phyloP scores from a whole-genome alignment of 192 early-diverging fungal genomes.

The Coemansia sp. region DNA sequence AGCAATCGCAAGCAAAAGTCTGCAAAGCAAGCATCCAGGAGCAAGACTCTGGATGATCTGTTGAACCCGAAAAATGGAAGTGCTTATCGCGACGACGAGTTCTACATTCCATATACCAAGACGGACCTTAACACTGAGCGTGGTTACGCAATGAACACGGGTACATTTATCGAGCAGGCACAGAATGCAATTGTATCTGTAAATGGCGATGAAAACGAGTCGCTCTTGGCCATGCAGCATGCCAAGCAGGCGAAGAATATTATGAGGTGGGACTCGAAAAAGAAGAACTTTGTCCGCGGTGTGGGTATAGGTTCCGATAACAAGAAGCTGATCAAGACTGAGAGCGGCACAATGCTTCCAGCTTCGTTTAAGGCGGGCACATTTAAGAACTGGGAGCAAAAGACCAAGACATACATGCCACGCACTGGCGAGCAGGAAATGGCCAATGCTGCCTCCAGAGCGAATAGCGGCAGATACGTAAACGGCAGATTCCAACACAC shows the following conservation, averaged over 20 bases:
- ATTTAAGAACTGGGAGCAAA: slow-evolving; percentile 90
- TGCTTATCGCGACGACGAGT: slow-evolving; percentile 69
- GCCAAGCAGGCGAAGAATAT: slow-evolving; percentile 49
- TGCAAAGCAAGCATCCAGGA: neutral
- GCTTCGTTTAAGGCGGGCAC: slow-evolving; percentile 85
- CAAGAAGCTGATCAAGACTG: slow-evolving; percentile 90
- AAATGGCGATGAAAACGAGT: slow-evolving; percentile 77
- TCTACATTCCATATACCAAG: slow-evolving; percentile 86
- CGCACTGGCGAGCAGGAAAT: slow-evolving; percentile 86
- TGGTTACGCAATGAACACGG: slow-evolving; percentile 70
- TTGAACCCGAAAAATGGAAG: slow-evolving; percentile 29
- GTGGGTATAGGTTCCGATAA: slow-evolving; percentile 88
- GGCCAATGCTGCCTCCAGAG: slow-evolving; percentile 22
- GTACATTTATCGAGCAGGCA: slow-evolving; percentile 81
- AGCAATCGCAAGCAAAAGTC: slow-evolving; percentile 5
- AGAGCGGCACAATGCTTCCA: slow-evolving; percentile 84
- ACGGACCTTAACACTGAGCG: slow-evolving; percentile 84
- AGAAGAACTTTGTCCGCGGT: slow-evolving; percentile 86
- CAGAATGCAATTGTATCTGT: slow-evolving; percentile 72
- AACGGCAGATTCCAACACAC: slow-evolving; percentile 76
- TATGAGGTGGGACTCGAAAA: slow-evolving; percentile 88
- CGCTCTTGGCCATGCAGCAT: slow-evolving; percentile 59
- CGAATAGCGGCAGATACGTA: slow-evolving; percentile 45
- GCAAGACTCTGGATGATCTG: slow-evolving; percentile 8
- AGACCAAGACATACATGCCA: slow-evolving; percentile 77